Conservation (phyloP, 352 stramenopile species). For the Phytophthora tubulina region DNA sequence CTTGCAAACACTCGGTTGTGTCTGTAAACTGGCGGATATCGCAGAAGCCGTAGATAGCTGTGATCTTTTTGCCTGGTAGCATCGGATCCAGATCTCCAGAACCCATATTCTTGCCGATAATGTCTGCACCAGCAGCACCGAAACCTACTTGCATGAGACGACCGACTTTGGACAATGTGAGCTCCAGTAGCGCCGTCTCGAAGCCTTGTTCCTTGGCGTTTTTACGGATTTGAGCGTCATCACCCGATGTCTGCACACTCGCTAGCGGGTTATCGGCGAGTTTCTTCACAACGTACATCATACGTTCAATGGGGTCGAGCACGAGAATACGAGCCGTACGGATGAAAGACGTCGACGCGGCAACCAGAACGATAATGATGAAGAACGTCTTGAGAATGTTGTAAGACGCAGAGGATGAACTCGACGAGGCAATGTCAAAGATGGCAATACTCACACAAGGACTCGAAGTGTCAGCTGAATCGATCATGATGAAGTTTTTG, state of each 20-base stretch:
- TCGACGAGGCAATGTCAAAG: slow-evolving; percentile 81
- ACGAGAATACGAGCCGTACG: slow-evolving; percentile 86
- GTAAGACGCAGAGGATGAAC: slow-evolving; percentile 65
- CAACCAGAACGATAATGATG: slow-evolving; percentile 87
- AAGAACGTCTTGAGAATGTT: slow-evolving; percentile 91
- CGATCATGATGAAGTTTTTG: slow-evolving; percentile 61
- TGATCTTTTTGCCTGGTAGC: slow-evolving; percentile 92
- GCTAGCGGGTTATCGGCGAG: slow-evolving; percentile 90
- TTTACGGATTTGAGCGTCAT: slow-evolving; percentile 75
- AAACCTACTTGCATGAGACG: slow-evolving; percentile 90
- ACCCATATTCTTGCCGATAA: slow-evolving; percentile 90
- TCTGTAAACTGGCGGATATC: slow-evolving; percentile 95
- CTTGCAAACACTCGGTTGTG: slow-evolving; percentile 91
- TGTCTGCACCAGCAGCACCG: slow-evolving; percentile 80
- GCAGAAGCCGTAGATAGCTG: slow-evolving; percentile 95
- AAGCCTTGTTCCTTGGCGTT: slow-evolving; percentile 85
- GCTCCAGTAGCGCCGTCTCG: slow-evolving; percentile 82
- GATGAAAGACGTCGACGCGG: slow-evolving; percentile 86
- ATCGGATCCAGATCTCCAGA: slow-evolving; percentile 90
- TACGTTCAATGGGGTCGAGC: slow-evolving; percentile 92
- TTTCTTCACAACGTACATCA: slow-evolving; percentile 91
- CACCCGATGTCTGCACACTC: slow-evolving; percentile 75
- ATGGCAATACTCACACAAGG: slow-evolving; percentile 80
- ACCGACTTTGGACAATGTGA: slow-evolving; percentile 85
- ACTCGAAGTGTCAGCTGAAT: slow-evolving; percentile 58